These are phyloP conservation scores for Durio zibethinus DNA, from an alignment of 345 rosid species.

Conservation along the genomic window DNA sequence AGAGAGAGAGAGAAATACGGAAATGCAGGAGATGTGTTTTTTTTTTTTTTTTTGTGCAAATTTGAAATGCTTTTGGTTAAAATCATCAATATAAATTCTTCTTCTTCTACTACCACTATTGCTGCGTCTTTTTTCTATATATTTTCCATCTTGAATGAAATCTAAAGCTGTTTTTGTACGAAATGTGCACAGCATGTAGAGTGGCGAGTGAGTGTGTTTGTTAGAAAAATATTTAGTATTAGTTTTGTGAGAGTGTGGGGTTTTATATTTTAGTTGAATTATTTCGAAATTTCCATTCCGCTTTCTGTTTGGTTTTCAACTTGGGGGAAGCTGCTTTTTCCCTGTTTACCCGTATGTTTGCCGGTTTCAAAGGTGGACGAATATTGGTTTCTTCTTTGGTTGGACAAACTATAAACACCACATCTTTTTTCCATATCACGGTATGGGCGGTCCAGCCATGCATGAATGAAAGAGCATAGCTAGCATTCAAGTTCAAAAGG, in stretches of 20 bases:
- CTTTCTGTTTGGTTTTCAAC: slow-evolving; percentile 25
- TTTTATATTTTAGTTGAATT: slow-evolving; percentile 16
- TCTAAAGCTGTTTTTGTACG: slow-evolving; percentile 14
- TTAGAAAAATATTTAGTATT: neutral
- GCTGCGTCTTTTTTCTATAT: neutral
- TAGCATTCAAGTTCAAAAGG: slow-evolving; percentile 2
- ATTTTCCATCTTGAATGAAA: slow-evolving; percentile 11
- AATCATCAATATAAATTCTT: slow-evolving; percentile 1
- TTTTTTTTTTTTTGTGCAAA: slow-evolving; percentile 14
- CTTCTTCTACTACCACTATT: neutral
- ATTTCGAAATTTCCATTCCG: slow-evolving; percentile 1
- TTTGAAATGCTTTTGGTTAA: slow-evolving; percentile 19
- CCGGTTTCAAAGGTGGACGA: slow-evolving; percentile 29
- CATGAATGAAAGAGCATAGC: neutral
- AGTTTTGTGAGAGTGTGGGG: neutral
- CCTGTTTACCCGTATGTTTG: slow-evolving; percentile 30
- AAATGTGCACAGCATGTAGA: slow-evolving; percentile 14
- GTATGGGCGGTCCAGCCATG: slow-evolving; percentile 16
- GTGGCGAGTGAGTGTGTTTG: neutral
- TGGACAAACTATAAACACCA: slow-evolving; percentile 20
- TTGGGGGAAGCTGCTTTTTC: slow-evolving; percentile 23
- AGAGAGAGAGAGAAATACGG: slow-evolving; percentile 9
- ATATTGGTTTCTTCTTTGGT: slow-evolving; percentile 23
- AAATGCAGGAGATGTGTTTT: slow-evolving; percentile 13
- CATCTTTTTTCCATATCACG: neutral